Evolutionary conservation across 805 yeast genomes (phyloP).

Genomic region (Starmera caribaea): DNA sequence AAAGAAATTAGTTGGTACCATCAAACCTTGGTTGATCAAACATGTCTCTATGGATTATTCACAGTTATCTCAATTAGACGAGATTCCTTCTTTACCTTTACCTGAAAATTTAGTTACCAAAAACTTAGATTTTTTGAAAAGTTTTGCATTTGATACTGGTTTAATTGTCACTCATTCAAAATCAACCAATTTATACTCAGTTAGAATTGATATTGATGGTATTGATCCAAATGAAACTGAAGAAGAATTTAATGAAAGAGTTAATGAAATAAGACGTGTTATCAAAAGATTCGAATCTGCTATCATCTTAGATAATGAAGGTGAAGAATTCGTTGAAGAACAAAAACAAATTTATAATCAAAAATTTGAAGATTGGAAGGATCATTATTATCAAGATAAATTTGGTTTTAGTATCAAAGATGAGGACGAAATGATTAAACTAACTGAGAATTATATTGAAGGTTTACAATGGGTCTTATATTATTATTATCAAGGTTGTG

Average conservation of each 20-base stretch:
- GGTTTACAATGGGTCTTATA: constrained; percentile 96
- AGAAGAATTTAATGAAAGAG: constrained; percentile 51
- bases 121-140: constrained; percentile 52
- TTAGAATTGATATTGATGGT: constrained; percentile 66
- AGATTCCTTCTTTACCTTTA: constrained; percentile 35
- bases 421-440: constrained; percentile 44
- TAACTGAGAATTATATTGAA: constrained; percentile 77
- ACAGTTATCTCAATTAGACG: constrained; percentile 17
- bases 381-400: constrained; percentile 75
- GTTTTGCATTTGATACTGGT: constrained; percentile 58
- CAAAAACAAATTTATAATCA: constrained; percentile 58
- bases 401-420: constrained; percentile 54
- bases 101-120: constrained; percentile 29
- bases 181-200: constrained; percentile 43
- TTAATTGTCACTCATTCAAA: constrained; percentile 56
- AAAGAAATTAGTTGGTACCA: constrained; percentile 54
- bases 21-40: constrained; percentile 38
- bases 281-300: constrained; percentile 61
- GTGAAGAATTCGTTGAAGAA: constrained; percentile 36
- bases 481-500: constrained; percentile 84
- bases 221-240: constrained; percentile 56
- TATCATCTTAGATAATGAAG: constrained; percentile 43
- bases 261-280: constrained; percentile 38
- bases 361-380: constrained; percentile 77
- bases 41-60: constrained; percentile 18